Percentiles rank a stretch among this genome's conserved stretches.
Evolutionary conservation across 2,329 filamentous ascomycete genomes (phyloP).

Genomic region (Westerdykella sp.): DNA sequence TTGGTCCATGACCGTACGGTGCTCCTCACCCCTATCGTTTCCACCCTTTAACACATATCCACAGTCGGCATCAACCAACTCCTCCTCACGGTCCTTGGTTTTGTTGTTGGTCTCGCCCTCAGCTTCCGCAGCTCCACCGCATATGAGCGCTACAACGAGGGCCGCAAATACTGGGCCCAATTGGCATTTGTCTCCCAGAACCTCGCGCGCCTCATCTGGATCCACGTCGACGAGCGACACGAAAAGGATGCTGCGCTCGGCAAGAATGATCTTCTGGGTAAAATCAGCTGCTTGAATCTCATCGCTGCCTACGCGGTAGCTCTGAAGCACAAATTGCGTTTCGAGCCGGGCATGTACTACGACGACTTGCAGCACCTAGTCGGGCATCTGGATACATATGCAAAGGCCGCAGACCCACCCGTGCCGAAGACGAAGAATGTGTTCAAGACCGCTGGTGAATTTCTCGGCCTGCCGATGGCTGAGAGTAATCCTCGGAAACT

Average conservation of each 20-base stretch:
- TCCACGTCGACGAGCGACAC: slow-evolving; percentile 59
- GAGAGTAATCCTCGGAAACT: slow-evolving; percentile 71
- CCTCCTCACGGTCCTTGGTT: slow-evolving; percentile 70
- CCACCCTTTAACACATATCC: too few relatives aligned
- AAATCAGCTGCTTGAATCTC: slow-evolving; percentile 64
- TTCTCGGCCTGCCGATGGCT: slow-evolving; percentile 70
- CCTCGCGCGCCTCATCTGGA: slow-evolving; percentile 69
- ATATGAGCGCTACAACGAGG: slow-evolving; percentile 62
- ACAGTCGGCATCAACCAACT: slow-evolving; percentile 49
- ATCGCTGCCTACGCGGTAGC: slow-evolving; percentile 70
- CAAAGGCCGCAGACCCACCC: slow-evolving; percentile 50
- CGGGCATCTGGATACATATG: slow-evolving; percentile 68
- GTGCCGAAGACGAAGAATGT: slow-evolving; percentile 28
- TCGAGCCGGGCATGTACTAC: slow-evolving; percentile 75
- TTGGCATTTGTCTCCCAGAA: slow-evolving; percentile 52
- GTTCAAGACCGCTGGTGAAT: slow-evolving; percentile 61
- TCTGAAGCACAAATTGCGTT: slow-evolving; percentile 76
- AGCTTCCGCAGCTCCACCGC: slow-evolving; percentile 72
- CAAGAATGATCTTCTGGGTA: slow-evolving; percentile 63
- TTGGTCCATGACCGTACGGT: slow-evolving; percentile 34
- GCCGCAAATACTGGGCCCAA: slow-evolving; percentile 57
- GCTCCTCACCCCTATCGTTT: too few relatives aligned
- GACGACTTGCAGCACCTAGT: slow-evolving; percentile 65
- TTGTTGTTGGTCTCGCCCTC: slow-evolving; percentile 71
- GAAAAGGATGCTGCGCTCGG: slow-evolving; percentile 43